A percentile compares a stretch with the other conserved stretches of the same genome.
Evolutionary conservation across 495 filamentous ascomycete genomes (phyloP).

Genomic region (Neurospora sp.): DNA sequence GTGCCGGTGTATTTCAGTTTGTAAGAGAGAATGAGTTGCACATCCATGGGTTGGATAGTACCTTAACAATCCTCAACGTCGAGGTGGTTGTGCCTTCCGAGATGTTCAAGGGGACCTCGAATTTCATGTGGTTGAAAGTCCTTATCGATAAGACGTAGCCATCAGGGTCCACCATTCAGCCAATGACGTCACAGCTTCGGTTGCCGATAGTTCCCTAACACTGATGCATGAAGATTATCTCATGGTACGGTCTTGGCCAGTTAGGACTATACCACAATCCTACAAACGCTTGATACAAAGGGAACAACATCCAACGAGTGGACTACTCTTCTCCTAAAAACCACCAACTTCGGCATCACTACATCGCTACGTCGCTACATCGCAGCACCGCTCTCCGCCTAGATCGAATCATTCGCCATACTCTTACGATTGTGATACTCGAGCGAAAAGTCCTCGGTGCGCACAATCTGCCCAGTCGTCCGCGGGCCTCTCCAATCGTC

Average conservation of each 20-base stretch:
- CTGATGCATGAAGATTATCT: background rate
- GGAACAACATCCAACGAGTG: background rate
- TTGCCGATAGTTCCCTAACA: background rate
- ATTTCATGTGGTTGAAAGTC: background rate
- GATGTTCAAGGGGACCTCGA: background rate
- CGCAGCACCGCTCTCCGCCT: background rate
- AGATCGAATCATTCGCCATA: background rate
- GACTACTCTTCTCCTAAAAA: background rate
- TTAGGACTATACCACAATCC: background rate
- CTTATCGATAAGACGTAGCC: background rate
- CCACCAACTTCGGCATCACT: background rate
- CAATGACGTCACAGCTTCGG: background rate
- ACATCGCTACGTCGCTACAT: background rate
- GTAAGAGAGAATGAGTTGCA: background rate
- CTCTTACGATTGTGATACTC: background rate
- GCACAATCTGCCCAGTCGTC: constrained; percentile 1
- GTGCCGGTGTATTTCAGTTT: background rate
- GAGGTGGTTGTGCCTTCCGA: background rate
- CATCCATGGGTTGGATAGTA: background rate
- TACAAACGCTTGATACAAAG: background rate
- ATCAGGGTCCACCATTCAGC: background rate
- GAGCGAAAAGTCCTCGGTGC: constrained; percentile 4
- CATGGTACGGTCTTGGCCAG: background rate
- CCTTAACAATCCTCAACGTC: background rate
- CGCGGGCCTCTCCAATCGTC: background rate